Conservation (phyloP, 768 basidiomycete species). For the Terana coerulea region DNA sequence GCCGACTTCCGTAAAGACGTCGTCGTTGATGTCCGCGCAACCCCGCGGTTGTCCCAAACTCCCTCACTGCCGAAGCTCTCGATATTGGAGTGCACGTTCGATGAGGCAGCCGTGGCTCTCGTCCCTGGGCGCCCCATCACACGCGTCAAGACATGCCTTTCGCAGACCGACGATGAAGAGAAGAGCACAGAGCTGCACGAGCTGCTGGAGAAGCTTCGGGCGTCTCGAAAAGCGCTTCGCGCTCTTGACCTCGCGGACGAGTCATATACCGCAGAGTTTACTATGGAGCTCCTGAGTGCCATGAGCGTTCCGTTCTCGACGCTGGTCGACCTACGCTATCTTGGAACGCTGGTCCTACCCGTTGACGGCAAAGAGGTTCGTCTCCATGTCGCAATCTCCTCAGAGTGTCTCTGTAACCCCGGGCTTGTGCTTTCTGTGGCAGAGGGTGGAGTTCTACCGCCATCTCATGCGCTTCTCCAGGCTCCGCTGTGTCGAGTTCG, state of each 20-base stretch:
- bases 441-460: slow-evolving; percentile 64
- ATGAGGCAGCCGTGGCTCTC: slow-evolving; percentile 55
- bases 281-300: slow-evolving; percentile 46
- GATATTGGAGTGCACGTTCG: slow-evolving; percentile 62
- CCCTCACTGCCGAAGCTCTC: slow-evolving; percentile 41
- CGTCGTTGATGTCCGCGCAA: slow-evolving; percentile 18
- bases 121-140: slow-evolving; percentile 57
- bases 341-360: slow-evolving; percentile 64
- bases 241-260: slow-evolving; percentile 64
- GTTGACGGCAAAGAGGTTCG: slow-evolving; percentile 51
- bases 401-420: background rate
- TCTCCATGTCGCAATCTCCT: background rate
- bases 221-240: slow-evolving; percentile 40
- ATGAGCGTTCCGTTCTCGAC: slow-evolving; percentile 33
- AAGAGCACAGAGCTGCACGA: slow-evolving; percentile 50
- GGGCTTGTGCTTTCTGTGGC: slow-evolving; percentile 2
- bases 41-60: slow-evolving; percentile 3
- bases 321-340: slow-evolving; percentile 44
- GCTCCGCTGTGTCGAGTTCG: slow-evolving; percentile 57
- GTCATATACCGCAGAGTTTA: slow-evolving; percentile 50
- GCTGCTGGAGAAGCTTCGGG: slow-evolving; percentile 43
- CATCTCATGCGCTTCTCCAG: slow-evolving; percentile 48
- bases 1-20: slow-evolving; percentile 28
- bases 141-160: slow-evolving; percentile 68
- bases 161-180: slow-evolving; percentile 41